Conservation (phyloP, 805 yeast genomes). For the Candida lessepsii region DNA sequence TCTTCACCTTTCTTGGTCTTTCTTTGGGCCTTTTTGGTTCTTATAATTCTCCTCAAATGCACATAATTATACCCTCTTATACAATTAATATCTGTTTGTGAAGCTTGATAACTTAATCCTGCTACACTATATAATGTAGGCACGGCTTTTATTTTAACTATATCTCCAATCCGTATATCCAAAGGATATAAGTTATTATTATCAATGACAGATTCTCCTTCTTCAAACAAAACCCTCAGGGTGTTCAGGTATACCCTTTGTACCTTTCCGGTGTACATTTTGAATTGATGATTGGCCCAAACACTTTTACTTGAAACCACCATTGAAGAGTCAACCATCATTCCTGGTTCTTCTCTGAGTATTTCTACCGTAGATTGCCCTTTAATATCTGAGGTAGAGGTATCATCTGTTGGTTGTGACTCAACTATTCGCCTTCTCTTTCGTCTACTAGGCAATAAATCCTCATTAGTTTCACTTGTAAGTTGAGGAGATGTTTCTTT, state of each 20-base stretch:
- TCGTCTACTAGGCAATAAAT: neutral
- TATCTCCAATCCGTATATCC: slow-evolving; percentile 59
- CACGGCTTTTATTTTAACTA: slow-evolving; percentile 33
- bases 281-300: slow-evolving; percentile 53
- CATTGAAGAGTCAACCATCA: slow-evolving; percentile 11
- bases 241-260: slow-evolving; percentile 24
- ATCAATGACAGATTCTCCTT: slow-evolving; percentile 33
- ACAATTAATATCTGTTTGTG: slow-evolving; percentile 42
- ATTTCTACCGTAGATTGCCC: slow-evolving; percentile 1
- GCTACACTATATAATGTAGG: slow-evolving; percentile 40
- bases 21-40: slow-evolving; percentile 13
- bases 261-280: slow-evolving; percentile 51
- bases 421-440: neutral
- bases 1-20: slow-evolving; percentile 15
- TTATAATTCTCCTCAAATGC: slow-evolving; percentile 20
- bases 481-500: neutral
- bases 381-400: no score
- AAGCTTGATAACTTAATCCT: slow-evolving; percentile 35
- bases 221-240: slow-evolving; percentile 41
- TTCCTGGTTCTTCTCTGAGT: slow-evolving; percentile 16
- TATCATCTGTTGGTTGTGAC: neutral
- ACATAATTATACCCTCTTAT: slow-evolving; percentile 61
- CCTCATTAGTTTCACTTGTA: neutral
- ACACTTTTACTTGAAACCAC: slow-evolving; percentile 33
- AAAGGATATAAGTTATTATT: slow-evolving; percentile 43